Evolutionary conservation across 2,329 filamentous ascomycete genomes (phyloP).

Genomic region (Fusarium fujikuroi): DNA sequence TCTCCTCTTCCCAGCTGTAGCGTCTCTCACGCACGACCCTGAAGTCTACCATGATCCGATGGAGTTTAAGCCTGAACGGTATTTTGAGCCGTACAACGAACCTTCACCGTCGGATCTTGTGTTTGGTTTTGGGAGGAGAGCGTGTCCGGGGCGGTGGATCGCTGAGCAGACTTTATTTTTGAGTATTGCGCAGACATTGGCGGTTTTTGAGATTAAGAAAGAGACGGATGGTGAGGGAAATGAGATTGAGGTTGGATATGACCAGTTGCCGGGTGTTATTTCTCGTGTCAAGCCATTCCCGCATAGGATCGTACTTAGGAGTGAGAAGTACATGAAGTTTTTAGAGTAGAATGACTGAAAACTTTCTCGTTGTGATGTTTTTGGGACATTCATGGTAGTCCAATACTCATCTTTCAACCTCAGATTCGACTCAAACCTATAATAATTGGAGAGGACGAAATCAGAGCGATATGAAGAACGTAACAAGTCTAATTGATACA

Average conservation of each 20-base stretch:
- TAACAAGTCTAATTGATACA: not conserved
- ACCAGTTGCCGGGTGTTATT: slow-evolving; percentile 21
- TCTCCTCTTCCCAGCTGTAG: slow-evolving; percentile 3
- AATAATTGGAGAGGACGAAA: fast-evolving
- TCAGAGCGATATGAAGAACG: fast-evolving
- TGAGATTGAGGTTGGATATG: slow-evolving; percentile 42
- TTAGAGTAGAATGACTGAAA: too few species aligned
- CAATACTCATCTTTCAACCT: fast-evolving
- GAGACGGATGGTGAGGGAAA: slow-evolving; percentile 46
- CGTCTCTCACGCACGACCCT: not conserved
- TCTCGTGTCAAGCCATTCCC: slow-evolving; percentile 9
- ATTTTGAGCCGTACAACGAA: slow-evolving; percentile 29
- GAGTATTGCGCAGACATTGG: slow-evolving; percentile 54
- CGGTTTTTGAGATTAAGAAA: slow-evolving; percentile 56
- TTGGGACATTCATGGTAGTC: fast-evolving
- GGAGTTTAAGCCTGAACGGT: slow-evolving; percentile 47
- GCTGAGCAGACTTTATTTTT: slow-evolving; percentile 48
- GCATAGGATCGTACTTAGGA: not conserved
- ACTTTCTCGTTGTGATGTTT: too few species aligned
- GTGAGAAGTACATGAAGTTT: not conserved
- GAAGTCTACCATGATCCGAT: slow-evolving; percentile 58
- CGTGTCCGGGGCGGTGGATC: slow-evolving; percentile 50
- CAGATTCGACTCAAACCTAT: fast-evolving
- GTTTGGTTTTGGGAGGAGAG: slow-evolving; percentile 52
- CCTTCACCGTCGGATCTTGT: slow-evolving; percentile 43